These are phyloP conservation scores for Chrysopogon serrulatus DNA, from an alignment of 176 grass and related monocot species.

Conservation along the genomic window DNA sequence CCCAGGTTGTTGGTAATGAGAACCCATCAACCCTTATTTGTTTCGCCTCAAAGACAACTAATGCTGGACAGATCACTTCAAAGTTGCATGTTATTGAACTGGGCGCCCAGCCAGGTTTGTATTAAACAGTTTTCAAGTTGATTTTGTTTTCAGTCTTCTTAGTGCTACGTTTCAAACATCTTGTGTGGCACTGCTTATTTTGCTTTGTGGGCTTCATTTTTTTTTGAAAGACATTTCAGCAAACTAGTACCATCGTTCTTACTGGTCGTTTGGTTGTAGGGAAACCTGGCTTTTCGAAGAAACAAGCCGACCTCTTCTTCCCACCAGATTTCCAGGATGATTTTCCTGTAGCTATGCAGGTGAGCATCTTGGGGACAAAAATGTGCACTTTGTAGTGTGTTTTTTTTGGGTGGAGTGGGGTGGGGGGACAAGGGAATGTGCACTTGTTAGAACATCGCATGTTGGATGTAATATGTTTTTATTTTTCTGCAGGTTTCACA, in stretches of 20 bases:
- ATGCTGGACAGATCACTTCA: conserved; percentile 84
- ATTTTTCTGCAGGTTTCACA: conserved; percentile 73
- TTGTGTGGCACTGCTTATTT: neutral
- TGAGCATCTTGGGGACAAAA: conserved; percentile 4
- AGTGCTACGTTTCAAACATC: neutral
- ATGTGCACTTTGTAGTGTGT: neutral
- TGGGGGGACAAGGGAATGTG: too few species aligned
- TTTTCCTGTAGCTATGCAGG: conserved; percentile 99
- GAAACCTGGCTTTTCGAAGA: conserved; percentile 92
- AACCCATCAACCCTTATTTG: conserved; percentile 84
- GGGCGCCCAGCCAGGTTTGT: conserved; percentile 80
- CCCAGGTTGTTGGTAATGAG: conserved; percentile 85
- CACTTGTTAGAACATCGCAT: neutral
- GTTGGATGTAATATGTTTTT: conserved; percentile 22
- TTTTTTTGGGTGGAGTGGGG: too few species aligned
- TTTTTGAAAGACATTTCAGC: neutral
- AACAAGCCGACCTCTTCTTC: conserved; percentile 94
- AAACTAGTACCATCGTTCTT: neutral
- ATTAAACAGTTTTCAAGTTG: neutral
- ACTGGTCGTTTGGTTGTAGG: conserved; percentile 41
- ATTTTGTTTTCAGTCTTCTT: neutral
- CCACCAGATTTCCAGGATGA: conserved; percentile 97
- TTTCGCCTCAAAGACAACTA: conserved; percentile 82
- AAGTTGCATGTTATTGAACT: conserved; percentile 96
- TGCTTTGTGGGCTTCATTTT: neutral